Evolutionary conservation across 495 filamentous ascomycete genomes (phyloP).

Genomic region (Pyronema omphalodes): DNA sequence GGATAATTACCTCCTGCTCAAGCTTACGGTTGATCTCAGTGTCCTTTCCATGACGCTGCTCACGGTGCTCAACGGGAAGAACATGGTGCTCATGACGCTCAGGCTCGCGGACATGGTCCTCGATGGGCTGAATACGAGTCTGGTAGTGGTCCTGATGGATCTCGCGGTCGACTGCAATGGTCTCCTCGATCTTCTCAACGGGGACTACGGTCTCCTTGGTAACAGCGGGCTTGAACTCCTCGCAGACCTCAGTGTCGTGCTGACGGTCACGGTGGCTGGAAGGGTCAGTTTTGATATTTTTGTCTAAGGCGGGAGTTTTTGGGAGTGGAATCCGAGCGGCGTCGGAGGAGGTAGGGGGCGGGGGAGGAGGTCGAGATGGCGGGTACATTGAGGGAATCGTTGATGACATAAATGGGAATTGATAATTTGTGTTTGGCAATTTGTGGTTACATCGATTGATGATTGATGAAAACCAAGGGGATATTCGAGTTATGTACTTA

Average conservation of each 20-base stretch:
- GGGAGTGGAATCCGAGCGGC: not conserved
- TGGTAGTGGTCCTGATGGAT: slow-evolving; percentile 43
- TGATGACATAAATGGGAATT: not conserved
- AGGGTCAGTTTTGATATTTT: not conserved
- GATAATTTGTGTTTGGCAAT: no score
- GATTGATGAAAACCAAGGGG: not conserved
- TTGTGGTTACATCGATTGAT: not conserved
- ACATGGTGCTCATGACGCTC: slow-evolving; percentile 34
- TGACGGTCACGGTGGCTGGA: slow-evolving; percentile 16
- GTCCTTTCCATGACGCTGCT: slow-evolving; percentile 36
- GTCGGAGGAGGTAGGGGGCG: not conserved
- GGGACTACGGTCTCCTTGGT: slow-evolving; percentile 33
- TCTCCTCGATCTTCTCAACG: slow-evolving; percentile 36
- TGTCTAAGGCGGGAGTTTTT: not conserved
- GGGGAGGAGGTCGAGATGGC: not conserved
- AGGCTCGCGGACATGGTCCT: slow-evolving; percentile 30
- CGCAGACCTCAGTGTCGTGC: slow-evolving; percentile 18
- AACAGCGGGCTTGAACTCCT: slow-evolving; percentile 40
- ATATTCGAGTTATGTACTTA: slow-evolving; percentile 6
- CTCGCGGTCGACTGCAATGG: slow-evolving; percentile 42
- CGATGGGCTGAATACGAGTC: slow-evolving; percentile 35
- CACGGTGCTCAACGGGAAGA: slow-evolving; percentile 34
- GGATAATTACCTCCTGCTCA: slow-evolving; percentile 12
- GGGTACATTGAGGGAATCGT: not conserved
- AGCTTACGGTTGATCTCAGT: slow-evolving; percentile 26